Evolutionary conservation across 495 filamentous ascomycete species (phyloP).

Genomic region (Evansstolkia leycettana): DNA sequence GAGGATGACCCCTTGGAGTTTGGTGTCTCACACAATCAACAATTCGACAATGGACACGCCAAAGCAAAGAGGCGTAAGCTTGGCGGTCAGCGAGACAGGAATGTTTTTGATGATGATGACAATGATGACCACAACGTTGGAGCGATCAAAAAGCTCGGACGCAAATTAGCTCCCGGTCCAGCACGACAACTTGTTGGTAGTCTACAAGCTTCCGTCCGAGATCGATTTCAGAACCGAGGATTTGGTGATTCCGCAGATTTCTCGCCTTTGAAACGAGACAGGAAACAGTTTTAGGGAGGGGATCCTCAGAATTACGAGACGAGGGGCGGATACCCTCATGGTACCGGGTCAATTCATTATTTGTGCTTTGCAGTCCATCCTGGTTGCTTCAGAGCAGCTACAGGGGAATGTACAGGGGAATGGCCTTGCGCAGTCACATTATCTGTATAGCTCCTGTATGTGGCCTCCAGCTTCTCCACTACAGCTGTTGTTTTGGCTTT

Average conservation of each 20-base stretch:
- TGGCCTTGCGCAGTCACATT: too few relatives aligned
- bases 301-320: not conserved
- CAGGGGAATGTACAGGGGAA: too few relatives aligned
- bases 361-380: too few relatives aligned
- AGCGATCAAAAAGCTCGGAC: conserved; percentile 18
- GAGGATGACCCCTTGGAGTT: conserved; percentile 1
- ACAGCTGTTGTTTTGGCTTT: too few relatives aligned
- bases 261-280: conserved; percentile 73
- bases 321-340: not conserved
- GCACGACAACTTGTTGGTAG: conserved; percentile 9
- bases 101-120: conserved; percentile 68
- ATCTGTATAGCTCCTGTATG: too few relatives aligned
- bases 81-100: conserved; percentile 46
- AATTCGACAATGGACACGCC: conserved; percentile 26
- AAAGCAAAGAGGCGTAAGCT: conserved; percentile 72
- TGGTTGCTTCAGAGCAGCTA: too few relatives aligned
- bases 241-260: conserved; percentile 41
- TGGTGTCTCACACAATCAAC: not conserved
- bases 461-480: too few relatives aligned
- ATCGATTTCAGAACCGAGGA: conserved; percentile 8
- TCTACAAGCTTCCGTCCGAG: conserved; percentile 4
- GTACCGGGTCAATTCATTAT: too few relatives aligned
- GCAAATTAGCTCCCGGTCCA: conserved; percentile 15
- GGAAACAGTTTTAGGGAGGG: conserved; percentile 26
- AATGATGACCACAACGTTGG: conserved; percentile 28